These are phyloP conservation scores for Hypoxylon sp. DNA, from an alignment of 2,329 filamentous ascomycete species.

Conservation along the genomic window DNA sequence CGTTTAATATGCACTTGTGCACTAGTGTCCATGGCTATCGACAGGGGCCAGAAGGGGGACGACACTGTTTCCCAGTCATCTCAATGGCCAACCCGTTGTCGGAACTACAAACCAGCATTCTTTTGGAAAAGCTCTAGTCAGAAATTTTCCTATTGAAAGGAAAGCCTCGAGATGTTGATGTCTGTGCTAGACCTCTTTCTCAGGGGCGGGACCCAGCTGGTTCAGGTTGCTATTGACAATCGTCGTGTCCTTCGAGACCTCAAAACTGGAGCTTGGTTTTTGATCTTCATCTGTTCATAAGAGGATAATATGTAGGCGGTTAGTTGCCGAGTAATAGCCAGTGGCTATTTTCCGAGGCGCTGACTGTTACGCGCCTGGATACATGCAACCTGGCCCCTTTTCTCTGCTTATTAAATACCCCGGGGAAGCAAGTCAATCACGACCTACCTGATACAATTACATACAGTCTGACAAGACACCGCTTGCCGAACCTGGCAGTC, in stretches of 20 bases:
- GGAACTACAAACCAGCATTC: constrained; percentile 21
- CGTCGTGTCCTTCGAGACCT: constrained; percentile 26
- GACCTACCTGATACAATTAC: constrained; percentile 24
- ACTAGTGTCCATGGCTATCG: constrained; percentile 43
- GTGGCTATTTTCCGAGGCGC: no score
- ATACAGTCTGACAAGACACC: constrained; percentile 33
- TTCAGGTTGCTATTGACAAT: constrained; percentile 23
- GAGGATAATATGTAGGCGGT: constrained; percentile 1
- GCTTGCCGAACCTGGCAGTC: constrained; percentile 44
- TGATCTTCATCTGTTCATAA: constrained; percentile 13
- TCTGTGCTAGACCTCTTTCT: constrained; percentile 9
- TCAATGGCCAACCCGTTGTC: constrained; percentile 29
- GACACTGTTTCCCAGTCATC: constrained; percentile 31
- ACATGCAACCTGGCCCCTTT: constrained; percentile 28
- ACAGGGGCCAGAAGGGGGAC: constrained; percentile 37
- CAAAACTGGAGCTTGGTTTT: constrained; percentile 29
- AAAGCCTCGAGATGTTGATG: constrained; percentile 29
- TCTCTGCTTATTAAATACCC: constrained; percentile 31
- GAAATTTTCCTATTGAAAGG: constrained; percentile 34
- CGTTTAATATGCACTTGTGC: constrained; percentile 49
- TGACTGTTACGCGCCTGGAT: constrained; percentile 22
- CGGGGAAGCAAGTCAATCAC: constrained; percentile 23
- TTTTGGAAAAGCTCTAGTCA: constrained; percentile 21
- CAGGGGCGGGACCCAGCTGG: constrained; percentile 31
- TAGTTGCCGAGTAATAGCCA: constrained; percentile 9